Evolutionary conservation across 2,329 filamentous ascomycete species (phyloP).

Genomic region (Sclerotinia spermophila): DNA sequence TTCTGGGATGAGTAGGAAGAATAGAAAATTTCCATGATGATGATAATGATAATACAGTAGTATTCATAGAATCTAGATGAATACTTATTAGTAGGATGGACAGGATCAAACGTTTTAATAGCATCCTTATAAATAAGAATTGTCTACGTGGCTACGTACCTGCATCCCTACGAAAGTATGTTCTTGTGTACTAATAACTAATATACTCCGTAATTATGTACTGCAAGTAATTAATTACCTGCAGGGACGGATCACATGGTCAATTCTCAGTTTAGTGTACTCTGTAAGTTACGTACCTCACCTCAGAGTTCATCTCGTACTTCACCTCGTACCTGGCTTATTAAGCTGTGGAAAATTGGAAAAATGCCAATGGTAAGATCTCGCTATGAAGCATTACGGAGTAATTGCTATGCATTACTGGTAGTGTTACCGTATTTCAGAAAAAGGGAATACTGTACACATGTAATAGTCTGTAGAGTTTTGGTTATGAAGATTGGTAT

Average conservation of each 20-base stretch:
- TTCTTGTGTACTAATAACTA: too few relatives aligned
- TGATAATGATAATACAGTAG: too few relatives aligned
- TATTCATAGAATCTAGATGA: too few relatives aligned
- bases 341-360: background rate
- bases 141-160: background rate
- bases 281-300: too few relatives aligned
- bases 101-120: background rate
- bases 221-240: background rate
- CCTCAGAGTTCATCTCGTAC: too few relatives aligned
- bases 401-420: background rate
- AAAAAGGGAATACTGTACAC: too few relatives aligned
- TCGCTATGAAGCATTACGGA: constrained; percentile 1
- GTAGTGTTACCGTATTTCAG: too few relatives aligned
- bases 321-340: background rate
- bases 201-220: too few relatives aligned
- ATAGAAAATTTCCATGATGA: background rate
- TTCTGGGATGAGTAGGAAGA: background rate
- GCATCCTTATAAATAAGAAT: background rate
- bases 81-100: too few relatives aligned
- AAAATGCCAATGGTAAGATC: too few relatives aligned
- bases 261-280: background rate
- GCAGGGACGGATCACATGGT: background rate
- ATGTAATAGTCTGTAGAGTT: too few relatives aligned
- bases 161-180: background rate
- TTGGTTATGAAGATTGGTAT: too few relatives aligned